Base-by-base conservation (phyloP, 164 flowering plant species). In the Vitis rotundifolia region DNA sequence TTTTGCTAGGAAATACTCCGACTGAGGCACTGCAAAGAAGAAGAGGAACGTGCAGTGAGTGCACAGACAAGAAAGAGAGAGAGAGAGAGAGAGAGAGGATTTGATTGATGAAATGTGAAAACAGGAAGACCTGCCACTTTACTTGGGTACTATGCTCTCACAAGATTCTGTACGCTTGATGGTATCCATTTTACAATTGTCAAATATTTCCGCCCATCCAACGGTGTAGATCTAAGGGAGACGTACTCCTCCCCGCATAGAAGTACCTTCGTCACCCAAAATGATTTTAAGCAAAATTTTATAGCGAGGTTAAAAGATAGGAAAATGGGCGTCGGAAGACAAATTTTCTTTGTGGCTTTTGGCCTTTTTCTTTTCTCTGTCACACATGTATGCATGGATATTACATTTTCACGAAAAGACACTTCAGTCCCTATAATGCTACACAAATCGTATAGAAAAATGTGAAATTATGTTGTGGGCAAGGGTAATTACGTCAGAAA, bases 51-150 rank as follows among this genome's bases (percentile, higher is more conserved):
- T 16, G 26, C 63, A 51, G 50, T 4, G 28, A 6, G 58, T 49
- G 22, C 52, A n/a, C 48, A 66, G 70, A 59, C 44, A 37, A 37
- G 44, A 37, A 37, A 37, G 44, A 37, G 5, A 37, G 44, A 37
- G 37, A 29, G 37, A 29, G 37, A 29, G 37, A 59, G 53, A 65
- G 48, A 31, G 69, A 26, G 63, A 49, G 51, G 75, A 66, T 59
- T 64, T 59, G 59, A 59, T 51, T 59, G 54, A 55, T 63, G 49
- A 59, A 51, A 44, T 29, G 37, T 11, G 28, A 62, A 62, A 51
- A 52, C 56, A 3, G 44, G 31, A 50, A 9, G 61, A 59, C 8
- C 7, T 61, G 63, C 9, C 44, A 16, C 15, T 15, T 12, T 26
- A 19, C 61, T 19, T 10, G 11, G 26, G 37, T 11, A 9, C 31